These are phyloP conservation scores for Pestalotiopsis sp. DNA, from an alignment of 2,329 filamentous ascomycete genomes.

Conservation along the genomic window DNA sequence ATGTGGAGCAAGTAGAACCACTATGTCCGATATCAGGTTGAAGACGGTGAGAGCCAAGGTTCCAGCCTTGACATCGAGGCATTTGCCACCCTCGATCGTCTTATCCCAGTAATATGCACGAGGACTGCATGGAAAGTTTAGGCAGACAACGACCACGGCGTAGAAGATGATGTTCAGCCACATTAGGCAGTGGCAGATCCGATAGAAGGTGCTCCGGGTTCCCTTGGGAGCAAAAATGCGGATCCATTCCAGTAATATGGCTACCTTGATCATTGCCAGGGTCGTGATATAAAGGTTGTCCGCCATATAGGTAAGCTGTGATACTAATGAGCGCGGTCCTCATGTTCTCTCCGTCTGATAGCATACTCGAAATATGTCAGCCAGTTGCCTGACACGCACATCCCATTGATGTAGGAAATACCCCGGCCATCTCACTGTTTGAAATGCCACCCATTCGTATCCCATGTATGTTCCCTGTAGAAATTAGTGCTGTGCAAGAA, in stretches of 20 bases:
- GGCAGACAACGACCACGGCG: not conserved
- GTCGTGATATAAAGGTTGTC: not conserved
- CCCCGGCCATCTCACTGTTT: not conserved
- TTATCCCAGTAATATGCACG: not conserved
- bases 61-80: not conserved
- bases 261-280: not conserved
- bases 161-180: slow-evolving; percentile 1
- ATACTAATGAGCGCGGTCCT: not conserved
- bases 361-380: not conserved
- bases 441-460: not conserved
- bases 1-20: not conserved
- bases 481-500: not conserved
- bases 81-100: not conserved
- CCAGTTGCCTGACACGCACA: slow-evolving; percentile 6
- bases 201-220: not conserved
- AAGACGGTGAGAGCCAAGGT: not conserved
- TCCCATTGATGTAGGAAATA: slow-evolving; percentile 10
- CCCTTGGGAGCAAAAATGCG: not conserved
- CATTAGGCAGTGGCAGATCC: not conserved
- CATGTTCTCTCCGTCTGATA: not conserved
- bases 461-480: not conserved
- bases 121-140: not conserved
- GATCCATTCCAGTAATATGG: slow-evolving; percentile 1
- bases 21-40: not conserved
- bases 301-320: not conserved